phyloP scores from a whole-genome alignment of 257 asterid genomes.

The Leonotis leonurus region DNA sequence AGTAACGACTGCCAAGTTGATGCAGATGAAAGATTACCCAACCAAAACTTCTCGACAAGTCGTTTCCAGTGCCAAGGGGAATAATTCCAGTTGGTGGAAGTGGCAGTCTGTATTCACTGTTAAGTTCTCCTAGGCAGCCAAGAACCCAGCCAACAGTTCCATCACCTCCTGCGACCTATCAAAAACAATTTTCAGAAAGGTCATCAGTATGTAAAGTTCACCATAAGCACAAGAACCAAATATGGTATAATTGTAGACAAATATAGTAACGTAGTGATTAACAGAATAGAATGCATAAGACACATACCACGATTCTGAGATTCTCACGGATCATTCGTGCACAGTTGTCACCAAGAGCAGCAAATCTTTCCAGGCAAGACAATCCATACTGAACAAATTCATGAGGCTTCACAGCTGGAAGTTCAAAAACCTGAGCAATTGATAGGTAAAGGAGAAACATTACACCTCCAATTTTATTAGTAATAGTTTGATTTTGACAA shows the following conservation, averaged over 20 bases:
- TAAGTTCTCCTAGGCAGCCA: constrained; percentile 89
- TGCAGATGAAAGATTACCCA: constrained; percentile 63
- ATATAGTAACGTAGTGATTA: background rate
- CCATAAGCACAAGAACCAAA: constrained; percentile 1
- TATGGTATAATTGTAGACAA: background rate
- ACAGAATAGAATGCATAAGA: constrained; percentile 9
- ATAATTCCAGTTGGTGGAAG: constrained; percentile 80
- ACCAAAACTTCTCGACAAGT: constrained; percentile 91
- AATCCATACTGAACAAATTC: constrained; percentile 84
- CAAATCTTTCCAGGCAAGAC: constrained; percentile 83
- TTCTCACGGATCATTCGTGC: constrained; percentile 73
- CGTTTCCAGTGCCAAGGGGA: constrained; percentile 99
- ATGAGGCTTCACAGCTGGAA: constrained; percentile 79
- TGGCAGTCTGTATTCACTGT: constrained; percentile 57
- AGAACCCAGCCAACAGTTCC: constrained; percentile 99
- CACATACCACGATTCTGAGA: constrained; percentile 81
- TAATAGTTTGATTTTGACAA: background rate
- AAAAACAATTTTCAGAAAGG: constrained; percentile 19
- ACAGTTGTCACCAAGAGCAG: constrained; percentile 73
- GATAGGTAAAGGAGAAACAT: constrained; percentile 15
- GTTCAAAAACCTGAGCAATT: constrained; percentile 85
- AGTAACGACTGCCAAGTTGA: constrained; percentile 11
- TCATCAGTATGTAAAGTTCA: constrained; percentile 2
- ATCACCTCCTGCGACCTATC: constrained; percentile 99
- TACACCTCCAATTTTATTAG: background rate